Evolutionary conservation across 495 filamentous ascomycete species (phyloP), one percentile per base, ranked within the genome.

Genomic region (Neurospora tetrasperma): DNA sequence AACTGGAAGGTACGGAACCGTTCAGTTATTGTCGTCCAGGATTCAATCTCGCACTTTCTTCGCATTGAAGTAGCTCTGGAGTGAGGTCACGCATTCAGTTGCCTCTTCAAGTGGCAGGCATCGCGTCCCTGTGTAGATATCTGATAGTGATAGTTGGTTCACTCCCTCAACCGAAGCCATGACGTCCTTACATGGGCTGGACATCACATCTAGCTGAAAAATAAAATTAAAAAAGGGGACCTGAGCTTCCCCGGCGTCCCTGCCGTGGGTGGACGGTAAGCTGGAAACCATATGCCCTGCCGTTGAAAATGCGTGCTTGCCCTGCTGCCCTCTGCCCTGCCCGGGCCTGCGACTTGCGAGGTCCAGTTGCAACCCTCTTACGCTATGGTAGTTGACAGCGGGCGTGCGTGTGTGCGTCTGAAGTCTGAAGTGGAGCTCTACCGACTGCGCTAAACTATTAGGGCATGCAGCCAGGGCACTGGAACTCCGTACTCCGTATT

Each of bases 391-490:
- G 35, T 62, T 16, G 12, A 66, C 54, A 66, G 27, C 35, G 35
- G 35, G 35, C 23, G 23, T 59, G 48, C 54, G 54, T 62, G 54
- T 3, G 54, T 62, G 54, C 54, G 27, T 66, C 27, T 35, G 54
- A 66, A 66, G 54, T 66, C 54, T 66, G 54, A 66, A 66, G 54
- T 66, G 54, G 54, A 66, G 54, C 54, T 62, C 54, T 62, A 35
- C 54, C 54, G 12, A 62, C 54, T 66, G 54, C 54, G 54, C 54
- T 66, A 66, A 66, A 66, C 27, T 62, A 0, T 62, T 31, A 31
- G 23, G 12, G 54, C 54, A 27, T 66, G 27, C 54, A 66, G 54
- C 54, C 27, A 66, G 54, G 14, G 54, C 54, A 66, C 16, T 9
- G 54, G 54, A 9, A 66, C 54, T 66, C 54, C 23, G 23, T 62